Percentiles rank a stretch among this genome's conserved stretches.
Evolutionary conservation across 306 rosid species (phyloP).

Genomic region (Prunus campanulata): DNA sequence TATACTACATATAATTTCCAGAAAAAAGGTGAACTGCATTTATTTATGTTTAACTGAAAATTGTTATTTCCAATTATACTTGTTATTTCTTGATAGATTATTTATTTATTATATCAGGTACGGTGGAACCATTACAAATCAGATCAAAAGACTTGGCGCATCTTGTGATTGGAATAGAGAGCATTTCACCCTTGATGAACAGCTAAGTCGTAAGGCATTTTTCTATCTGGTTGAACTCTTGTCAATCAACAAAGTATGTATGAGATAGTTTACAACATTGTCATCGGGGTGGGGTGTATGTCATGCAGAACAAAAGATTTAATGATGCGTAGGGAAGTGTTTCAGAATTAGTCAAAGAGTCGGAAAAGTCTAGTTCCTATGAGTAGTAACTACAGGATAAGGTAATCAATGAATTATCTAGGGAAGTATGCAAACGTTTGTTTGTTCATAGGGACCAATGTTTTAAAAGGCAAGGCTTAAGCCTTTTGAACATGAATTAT

Average conservation of each 20-base stretch:
- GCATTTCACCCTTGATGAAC: constrained; percentile 95
- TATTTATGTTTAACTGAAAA: background rate
- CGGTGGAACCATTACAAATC: constrained; percentile 93
- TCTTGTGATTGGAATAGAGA: constrained; percentile 98
- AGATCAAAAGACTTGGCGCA: constrained; percentile 98
- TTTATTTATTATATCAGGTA: constrained; percentile 48
- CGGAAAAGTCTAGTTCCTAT: background rate
- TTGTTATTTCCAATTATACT: background rate
- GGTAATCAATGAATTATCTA: background rate
- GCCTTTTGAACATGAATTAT: too few species aligned
- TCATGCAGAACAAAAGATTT: background rate
- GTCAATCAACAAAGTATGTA: constrained; percentile 16
- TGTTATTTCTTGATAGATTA: constrained; percentile 7
- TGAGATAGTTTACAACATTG: constrained; percentile 15
- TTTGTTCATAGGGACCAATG: too few species aligned
- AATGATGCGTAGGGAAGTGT: background rate
- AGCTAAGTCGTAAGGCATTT: constrained; percentile 97
- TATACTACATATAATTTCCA: background rate
- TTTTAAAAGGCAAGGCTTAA: too few species aligned
- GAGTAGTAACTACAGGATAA: background rate
- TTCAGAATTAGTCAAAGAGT: background rate
- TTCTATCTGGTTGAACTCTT: constrained; percentile 43
- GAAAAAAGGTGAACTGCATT: background rate
- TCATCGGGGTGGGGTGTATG: background rate
- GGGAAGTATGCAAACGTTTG: background rate